Evolutionary conservation across 108 stramenopile species (phyloP), one percentile per base, ranked within the genome.

Genomic region (Chaetoceros muelleri): DNA sequence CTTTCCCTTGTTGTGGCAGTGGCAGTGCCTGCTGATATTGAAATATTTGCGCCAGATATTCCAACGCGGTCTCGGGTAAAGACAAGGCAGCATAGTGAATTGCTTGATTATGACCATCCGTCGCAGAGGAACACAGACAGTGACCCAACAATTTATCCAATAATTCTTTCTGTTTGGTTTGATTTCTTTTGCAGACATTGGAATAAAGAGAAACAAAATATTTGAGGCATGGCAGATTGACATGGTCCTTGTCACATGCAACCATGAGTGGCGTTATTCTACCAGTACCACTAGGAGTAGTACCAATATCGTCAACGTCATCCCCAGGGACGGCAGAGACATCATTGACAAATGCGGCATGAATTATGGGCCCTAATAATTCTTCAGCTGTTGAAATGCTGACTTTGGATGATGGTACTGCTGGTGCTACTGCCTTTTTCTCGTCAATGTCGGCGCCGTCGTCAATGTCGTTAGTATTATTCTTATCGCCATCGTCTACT

Each of bases 191-290:
- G n/a, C n/a, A n/a, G n/a, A n/a, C n/a, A 40, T 40, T 40, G 5
- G 5, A 13, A 13, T 10, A 13, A 40, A 13, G 5, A 10, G 40
- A 10, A 26, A 25, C 23, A 2, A 71, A 46, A 31, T 65, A 77
- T 27, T 64, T 18, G 16, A 77, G 59, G 27, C 68, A 69, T n/a
- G 46, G 26, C 17, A 59, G 28, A 40, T 40, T 40, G 8, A 40
- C 13, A 28, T 70, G 61, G 25, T 61, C 61, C 62, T 69, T 73
- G 54, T 86, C 81, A 50, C 85, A 83, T 26, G 81, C 79, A 31
- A 83, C 22, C 66, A 81, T 73, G 3, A 82, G 61, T 26, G 85
- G 85, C 1, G 81, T 71, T 20, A 82, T 44, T 31, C 64, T 67
- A 1, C 54, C 68, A 28, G 34, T 46, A 18, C 62, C 52, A 2